Conservation (phyloP, 495 filamentous ascomycete species). For the Podospora tetraspora region DNA sequence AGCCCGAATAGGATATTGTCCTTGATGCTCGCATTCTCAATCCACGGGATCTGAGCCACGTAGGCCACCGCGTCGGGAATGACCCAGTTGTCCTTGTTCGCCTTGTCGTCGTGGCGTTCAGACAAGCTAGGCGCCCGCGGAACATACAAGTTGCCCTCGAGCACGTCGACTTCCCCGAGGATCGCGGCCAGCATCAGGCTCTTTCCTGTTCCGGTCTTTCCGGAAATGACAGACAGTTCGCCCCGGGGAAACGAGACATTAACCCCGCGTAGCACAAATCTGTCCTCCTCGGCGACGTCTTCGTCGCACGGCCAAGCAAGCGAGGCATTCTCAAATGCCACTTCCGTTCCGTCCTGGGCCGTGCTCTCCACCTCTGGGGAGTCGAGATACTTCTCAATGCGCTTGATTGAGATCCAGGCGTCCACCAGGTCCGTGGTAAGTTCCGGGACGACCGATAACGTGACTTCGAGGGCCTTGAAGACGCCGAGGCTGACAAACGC, state of each 20-base stretch:
- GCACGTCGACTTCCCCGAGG: constrained; percentile 58
- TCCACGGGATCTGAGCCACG: constrained; percentile 81
- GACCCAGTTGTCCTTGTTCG: constrained; percentile 64
- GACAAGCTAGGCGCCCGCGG: constrained; percentile 41
- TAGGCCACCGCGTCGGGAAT: constrained; percentile 64
- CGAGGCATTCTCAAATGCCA: constrained; percentile 63
- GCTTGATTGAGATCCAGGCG: constrained; percentile 65
- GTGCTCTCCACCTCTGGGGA: constrained; percentile 60
- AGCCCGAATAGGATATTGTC: constrained; percentile 73
- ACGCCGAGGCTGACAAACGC: constrained; percentile 77
- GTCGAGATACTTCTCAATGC: constrained; percentile 67
- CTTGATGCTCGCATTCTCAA: constrained; percentile 73
- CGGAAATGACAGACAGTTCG: constrained; percentile 66
- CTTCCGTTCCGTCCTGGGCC: constrained; percentile 49
- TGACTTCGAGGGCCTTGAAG: constrained; percentile 65
- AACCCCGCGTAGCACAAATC: constrained; percentile 58
- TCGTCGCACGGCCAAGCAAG: constrained; percentile 70
- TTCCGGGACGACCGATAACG: constrained; percentile 66
- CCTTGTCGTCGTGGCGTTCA: constrained; percentile 51
- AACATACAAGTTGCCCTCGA: constrained; percentile 47
- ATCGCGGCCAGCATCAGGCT: constrained; percentile 60
- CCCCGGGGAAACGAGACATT: constrained; percentile 60
- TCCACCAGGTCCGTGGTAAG: constrained; percentile 64
- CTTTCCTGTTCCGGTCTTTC: constrained; percentile 64
- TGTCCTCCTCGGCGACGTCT: constrained; percentile 46